Conservation (phyloP, 1,284 basidiomycete genomes). For the Rhodotorula mucilaginosa region DNA sequence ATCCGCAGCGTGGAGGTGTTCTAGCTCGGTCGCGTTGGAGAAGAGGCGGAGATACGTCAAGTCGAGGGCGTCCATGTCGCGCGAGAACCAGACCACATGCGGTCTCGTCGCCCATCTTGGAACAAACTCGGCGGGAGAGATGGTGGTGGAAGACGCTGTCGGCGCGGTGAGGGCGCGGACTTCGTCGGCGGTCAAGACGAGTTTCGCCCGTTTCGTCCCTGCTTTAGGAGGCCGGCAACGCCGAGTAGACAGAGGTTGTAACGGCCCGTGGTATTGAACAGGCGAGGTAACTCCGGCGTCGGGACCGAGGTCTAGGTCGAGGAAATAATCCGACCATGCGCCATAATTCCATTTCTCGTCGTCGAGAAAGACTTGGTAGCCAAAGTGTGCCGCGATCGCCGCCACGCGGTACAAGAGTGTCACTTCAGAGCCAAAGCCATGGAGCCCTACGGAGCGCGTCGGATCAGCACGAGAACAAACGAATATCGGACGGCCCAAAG, state of each 20-base stretch:
- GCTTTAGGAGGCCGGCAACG: background rate
- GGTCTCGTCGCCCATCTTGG: conserved; percentile 24
- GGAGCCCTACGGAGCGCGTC: conserved; percentile 20
- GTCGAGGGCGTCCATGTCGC: conserved; percentile 42
- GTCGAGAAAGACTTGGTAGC: conserved; percentile 40
- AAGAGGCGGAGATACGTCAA: conserved; percentile 28
- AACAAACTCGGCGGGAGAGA: background rate
- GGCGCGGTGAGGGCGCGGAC: background rate
- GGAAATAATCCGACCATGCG: conserved; percentile 30
- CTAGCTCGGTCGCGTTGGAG: conserved; percentile 12
- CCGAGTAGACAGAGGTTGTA: background rate
- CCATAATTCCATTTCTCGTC: conserved; percentile 41
- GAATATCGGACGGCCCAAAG: background rate
- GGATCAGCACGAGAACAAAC: too few relatives aligned
- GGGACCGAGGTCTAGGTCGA: background rate
- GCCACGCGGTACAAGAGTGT: conserved; percentile 38
- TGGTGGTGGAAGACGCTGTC: too few relatives aligned
- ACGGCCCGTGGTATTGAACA: background rate
- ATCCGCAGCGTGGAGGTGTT: conserved; percentile 29
- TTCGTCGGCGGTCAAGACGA: background rate
- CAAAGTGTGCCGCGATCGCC: conserved; percentile 33
- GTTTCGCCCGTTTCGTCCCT: conserved; percentile 5
- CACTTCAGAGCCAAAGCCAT: conserved; percentile 43
- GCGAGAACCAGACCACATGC: conserved; percentile 37
- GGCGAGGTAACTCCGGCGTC: background rate